Evolutionary conservation across 2,329 filamentous ascomycete genomes (phyloP), one percentile per base, ranked within the genome.

Genomic region (Lachnellula occidentalis): DNA sequence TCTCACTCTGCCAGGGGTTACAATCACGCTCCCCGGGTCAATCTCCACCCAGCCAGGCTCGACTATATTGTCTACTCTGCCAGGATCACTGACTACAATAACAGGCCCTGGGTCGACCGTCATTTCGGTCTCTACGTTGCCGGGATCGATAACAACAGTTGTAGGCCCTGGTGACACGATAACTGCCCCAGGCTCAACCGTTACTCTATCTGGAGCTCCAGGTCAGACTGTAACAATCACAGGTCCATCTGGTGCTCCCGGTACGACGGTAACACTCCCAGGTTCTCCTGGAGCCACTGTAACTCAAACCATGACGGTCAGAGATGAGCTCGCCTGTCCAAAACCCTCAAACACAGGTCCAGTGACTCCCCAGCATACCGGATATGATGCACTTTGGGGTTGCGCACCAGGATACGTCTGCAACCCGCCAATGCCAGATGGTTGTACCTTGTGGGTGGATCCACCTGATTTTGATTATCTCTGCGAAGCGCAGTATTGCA

Each of bases 341-440:
- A 58, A 58, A 12, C 65, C 66, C 7, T 60, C 65, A 11, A 63
- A 65, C 19, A 55, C 55, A 4, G 57, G 37, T 7, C 49, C 60
- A 36, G 61, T 63, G 8, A 52, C 34, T 11, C 64, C 64, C 34
- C 64, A 67, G 57, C 59, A 58, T 37, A 57, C 61, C 9, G 60
- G 63, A 2, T 39, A 46, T 2, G 57, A 66, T 49, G 69, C 69
- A 31, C 69, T 69, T 11, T 75, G 72, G 71, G 74, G 74, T 41
- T 76, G 74, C 54, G 65, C 70, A 36, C 73, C 74, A 14, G 73
- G 73, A 15, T 72, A 62, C 45, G 62, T 76, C 17, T 76, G 74
- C 50, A 68, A 65, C 48, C 73, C 73, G 14, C 64, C 64, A 4
- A 71, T 68, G 46, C 67, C 71, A 24, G 64, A 64, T 2, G 58